phyloP scores from a whole-genome alignment of 2,329 filamentous ascomycete species.

The Diaporthe vaccinii region DNA sequence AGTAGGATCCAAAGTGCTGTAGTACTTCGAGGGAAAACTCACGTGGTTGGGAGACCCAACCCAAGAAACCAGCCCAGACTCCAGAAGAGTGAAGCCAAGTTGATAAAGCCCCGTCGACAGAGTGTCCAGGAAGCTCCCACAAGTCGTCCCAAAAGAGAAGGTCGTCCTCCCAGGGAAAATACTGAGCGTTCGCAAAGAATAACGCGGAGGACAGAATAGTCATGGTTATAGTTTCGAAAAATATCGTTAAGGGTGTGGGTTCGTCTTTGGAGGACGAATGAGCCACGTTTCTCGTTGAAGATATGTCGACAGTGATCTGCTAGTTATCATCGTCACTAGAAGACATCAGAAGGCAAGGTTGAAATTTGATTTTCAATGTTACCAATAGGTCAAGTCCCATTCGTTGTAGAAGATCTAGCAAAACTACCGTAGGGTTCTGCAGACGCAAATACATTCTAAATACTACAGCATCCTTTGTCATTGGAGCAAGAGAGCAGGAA shows the following conservation, averaged over 20 bases:
- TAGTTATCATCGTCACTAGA: background rate
- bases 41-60: background rate
- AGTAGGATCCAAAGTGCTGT: background rate
- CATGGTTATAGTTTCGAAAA: background rate
- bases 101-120: background rate
- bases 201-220: background rate
- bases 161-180: background rate
- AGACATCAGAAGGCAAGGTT: too few species aligned
- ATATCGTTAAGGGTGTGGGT: background rate
- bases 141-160: background rate
- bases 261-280: too few species aligned
- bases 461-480: background rate
- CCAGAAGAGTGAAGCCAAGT: background rate
- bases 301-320: background rate
- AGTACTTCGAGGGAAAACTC: background rate
- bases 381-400: too few species aligned
- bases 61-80: background rate
- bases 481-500: background rate
- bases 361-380: too few species aligned
- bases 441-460: background rate
- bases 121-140: background rate
- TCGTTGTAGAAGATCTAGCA: background rate
- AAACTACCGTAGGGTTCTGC: too few species aligned
- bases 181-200: background rate
- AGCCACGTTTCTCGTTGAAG: too few species aligned